phyloP scores from a whole-genome alignment of 2,329 filamentous ascomycete species.

The Cladosporium sp. region DNA sequence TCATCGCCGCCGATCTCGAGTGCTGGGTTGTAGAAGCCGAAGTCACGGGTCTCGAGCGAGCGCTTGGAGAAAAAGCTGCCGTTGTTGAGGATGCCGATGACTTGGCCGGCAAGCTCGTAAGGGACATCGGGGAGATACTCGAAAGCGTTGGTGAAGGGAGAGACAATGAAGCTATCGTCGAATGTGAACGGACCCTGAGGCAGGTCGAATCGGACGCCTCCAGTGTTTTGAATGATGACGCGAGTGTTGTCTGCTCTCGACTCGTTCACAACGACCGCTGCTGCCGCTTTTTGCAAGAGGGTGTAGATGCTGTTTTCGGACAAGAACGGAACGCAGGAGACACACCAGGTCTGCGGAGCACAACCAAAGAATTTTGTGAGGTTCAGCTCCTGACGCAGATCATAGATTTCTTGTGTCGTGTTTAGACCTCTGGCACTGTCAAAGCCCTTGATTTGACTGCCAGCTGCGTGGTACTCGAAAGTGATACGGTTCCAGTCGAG shows the following conservation, averaged over 20 bases:
- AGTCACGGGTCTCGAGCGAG: constrained; percentile 28
- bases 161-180: constrained; percentile 52
- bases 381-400: constrained; percentile 50
- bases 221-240: constrained; percentile 58
- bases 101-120: constrained; percentile 42
- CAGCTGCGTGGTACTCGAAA: constrained; percentile 59
- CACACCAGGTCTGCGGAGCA: constrained; percentile 44
- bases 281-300: constrained; percentile 49
- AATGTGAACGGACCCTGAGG: constrained; percentile 60
- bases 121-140: constrained; percentile 52
- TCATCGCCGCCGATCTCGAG: constrained; percentile 38
- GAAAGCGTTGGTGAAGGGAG: constrained; percentile 53
- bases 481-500: constrained; percentile 66
- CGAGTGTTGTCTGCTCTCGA: constrained; percentile 49
- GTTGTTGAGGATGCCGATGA: constrained; percentile 43
- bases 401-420: constrained; percentile 49
- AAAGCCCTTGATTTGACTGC: constrained; percentile 45
- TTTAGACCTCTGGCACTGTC: constrained; percentile 46
- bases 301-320: constrained; percentile 53
- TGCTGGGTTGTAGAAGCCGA: constrained; percentile 32
- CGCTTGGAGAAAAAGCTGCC: constrained; percentile 35
- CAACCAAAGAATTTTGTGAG: constrained; percentile 39
- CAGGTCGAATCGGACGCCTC: constrained; percentile 58
- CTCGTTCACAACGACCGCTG: constrained; percentile 50
- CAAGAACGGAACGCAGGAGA: constrained; percentile 52